These are phyloP conservation scores for Macrophomina tecta DNA, from an alignment of 2,329 filamentous ascomycete species.

Conservation along the genomic window DNA sequence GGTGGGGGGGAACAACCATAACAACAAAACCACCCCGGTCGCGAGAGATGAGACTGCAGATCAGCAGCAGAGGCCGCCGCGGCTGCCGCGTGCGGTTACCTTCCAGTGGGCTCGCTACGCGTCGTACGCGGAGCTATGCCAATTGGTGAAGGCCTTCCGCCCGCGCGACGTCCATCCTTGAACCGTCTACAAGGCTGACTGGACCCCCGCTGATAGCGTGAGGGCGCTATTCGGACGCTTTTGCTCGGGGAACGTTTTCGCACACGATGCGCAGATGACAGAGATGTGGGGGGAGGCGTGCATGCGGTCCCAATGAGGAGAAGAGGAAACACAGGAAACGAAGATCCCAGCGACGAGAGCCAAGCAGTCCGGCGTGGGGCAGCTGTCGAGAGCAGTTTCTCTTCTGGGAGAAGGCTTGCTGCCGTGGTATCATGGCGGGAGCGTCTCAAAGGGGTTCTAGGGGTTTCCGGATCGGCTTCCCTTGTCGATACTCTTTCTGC, in stretches of 20 bases:
- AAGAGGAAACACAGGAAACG: conserved; percentile 18
- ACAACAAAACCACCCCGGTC: not conserved
- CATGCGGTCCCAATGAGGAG: not conserved
- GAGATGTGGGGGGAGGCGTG: conserved; percentile 8
- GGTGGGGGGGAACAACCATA: too few species aligned
- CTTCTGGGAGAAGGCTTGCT: not conserved
- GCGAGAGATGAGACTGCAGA: not conserved
- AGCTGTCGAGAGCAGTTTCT: not conserved
- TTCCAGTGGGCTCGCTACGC: conserved; percentile 94
- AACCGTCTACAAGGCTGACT: conserved; percentile 67
- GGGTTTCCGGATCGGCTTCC: not conserved
- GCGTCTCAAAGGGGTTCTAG: not conserved
- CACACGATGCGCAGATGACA: conserved; percentile 69
- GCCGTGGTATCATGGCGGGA: not conserved
- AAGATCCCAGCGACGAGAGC: not conserved
- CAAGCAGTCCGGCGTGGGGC: too few species aligned
- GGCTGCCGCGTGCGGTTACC: conserved; percentile 41
- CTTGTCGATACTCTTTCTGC: not conserved
- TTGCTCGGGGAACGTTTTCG: conserved; percentile 67
- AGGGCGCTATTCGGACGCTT: conserved; percentile 71
- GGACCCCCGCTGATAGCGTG: conserved; percentile 70
- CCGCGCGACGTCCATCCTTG: conserved; percentile 84
- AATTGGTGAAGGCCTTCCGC: conserved; percentile 69
- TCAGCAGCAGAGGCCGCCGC: not conserved
- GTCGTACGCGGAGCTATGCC: conserved; percentile 78